Evolutionary conservation across 208 protist species (phyloP), one percentile per base, ranked within the genome.

Genomic region (Novymonas esmeraldas): DNA sequence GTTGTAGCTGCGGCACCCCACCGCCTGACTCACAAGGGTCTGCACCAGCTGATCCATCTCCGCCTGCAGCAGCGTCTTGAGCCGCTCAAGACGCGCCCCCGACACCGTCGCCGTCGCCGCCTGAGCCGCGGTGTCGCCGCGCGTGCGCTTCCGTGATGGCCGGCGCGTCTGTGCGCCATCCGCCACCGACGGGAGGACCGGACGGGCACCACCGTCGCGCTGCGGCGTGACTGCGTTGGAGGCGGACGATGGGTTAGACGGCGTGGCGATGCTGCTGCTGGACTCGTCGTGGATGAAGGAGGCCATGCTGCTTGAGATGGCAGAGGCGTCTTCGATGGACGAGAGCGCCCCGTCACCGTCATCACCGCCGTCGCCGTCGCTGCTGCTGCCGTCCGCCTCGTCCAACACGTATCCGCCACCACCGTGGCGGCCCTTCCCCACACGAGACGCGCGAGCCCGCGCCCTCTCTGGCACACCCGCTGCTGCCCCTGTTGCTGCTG

Each of bases 1-100:
- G 46, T 95, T 93, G 76, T 92, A 94, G 73, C 81, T 76, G 18
- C 90, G 85, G 3, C 87, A 87, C 20, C 86, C 86, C 41, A 92
- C 85, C 29, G 74, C 81, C 59, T 70, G 70, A 63, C 91, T 86
- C 22, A 87, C 90, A 4, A 95, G 84, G 20, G 76, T 78, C 57
- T 87, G 80, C 58, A 94, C 85, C 39, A 94, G 79, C 22, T 54
- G 58, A 64, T 95, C 90, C 51, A 95, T 58, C 69, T 91, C 73
- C 24, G 46, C 48, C 58, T 85, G 76, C 55, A 95, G 69, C 16
- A 70, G 52, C 7, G 31, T 67, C 58, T 93, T 69, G 6, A 94
- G 69, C 22, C 82, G 77, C 46, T 73, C 59, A 34, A 95, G 79
- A 16, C 71, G 77, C 6, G 78, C 78, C 18, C 76, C 71, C 3